phyloP scores from a whole-genome alignment of 345 rosid species.

The Bretschneidera sinensis region DNA sequence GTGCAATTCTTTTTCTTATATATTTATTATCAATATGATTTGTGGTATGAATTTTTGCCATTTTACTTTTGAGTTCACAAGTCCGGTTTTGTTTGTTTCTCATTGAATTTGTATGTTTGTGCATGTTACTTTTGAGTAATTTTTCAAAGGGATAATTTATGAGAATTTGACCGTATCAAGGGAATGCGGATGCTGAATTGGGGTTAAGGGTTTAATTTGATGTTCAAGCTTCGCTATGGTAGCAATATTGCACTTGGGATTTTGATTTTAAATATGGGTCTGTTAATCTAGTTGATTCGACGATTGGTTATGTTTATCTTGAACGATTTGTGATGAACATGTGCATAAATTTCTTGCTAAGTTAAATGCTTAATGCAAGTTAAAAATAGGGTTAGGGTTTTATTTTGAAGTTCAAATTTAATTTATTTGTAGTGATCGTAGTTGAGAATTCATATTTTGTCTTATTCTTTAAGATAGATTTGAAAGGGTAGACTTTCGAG shows the following conservation, averaged over 20 bases:
- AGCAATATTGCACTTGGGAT: too few relatives aligned
- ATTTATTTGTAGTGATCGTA: not conserved
- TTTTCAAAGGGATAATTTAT: too few relatives aligned
- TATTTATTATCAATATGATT: too few relatives aligned
- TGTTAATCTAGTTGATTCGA: too few relatives aligned
- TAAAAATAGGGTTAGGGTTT: not conserved
- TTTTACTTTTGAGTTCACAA: not conserved
- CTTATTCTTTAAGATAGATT: not conserved
- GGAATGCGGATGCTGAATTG: too few relatives aligned
- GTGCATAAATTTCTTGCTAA: not conserved
- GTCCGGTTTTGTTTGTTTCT: not conserved
- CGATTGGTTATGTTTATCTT: not conserved
- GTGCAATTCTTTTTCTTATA: not conserved
- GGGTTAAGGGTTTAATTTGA: not conserved
- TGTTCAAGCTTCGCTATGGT: not conserved
- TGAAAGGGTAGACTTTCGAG: constrained; percentile 4
- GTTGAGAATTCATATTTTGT: not conserved
- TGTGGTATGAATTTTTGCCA: not conserved
- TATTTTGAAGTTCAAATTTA: not conserved
- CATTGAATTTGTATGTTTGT: not conserved
- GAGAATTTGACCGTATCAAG: too few relatives aligned
- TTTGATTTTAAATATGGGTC: too few relatives aligned
- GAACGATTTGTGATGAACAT: not conserved
- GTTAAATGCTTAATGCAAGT: not conserved
- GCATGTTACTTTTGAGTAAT: too few relatives aligned